phyloP scores from a whole-genome alignment of 129 eudicot genomes.

The Helichrysum umbraculigerum region DNA sequence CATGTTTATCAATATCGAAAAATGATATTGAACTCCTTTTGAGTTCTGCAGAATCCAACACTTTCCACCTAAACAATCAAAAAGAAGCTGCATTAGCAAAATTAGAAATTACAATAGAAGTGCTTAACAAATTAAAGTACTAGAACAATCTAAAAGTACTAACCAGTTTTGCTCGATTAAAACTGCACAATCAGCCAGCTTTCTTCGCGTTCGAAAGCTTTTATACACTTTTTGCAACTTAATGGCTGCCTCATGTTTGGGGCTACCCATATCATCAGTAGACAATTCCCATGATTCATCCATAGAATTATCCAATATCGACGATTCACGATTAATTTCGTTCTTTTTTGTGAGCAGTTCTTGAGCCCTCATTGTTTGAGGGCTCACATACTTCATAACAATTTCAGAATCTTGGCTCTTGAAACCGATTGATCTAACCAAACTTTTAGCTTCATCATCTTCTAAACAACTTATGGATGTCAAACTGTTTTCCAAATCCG shows the following conservation, averaged over 20 bases:
- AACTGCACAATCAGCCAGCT: constrained; percentile 97
- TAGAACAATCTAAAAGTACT: constrained; percentile 4
- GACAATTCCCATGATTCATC: background rate
- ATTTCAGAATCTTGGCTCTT: constrained; percentile 38
- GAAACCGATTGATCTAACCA: constrained; percentile 47
- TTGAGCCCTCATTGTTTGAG: constrained; percentile 40
- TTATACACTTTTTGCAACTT: constrained; percentile 96
- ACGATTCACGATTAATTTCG: background rate
- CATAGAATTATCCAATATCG: background rate
- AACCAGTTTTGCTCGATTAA: constrained; percentile 89
- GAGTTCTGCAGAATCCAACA: constrained; percentile 83
- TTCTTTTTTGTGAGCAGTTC: constrained; percentile 37
- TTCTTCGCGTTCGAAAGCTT: constrained; percentile 93
- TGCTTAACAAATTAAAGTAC: constrained; percentile 5
- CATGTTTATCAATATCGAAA: constrained; percentile 78
- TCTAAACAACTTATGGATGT: constrained; percentile 25
- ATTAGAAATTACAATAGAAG: background rate
- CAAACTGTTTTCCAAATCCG: constrained; percentile 55
- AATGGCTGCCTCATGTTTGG: constrained; percentile 29
- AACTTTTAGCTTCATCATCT: constrained; percentile 42
- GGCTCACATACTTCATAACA: constrained; percentile 34
- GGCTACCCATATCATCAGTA: background rate
- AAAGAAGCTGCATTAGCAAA: constrained; percentile 8
- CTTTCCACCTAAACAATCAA: constrained; percentile 64
- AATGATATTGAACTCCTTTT: constrained; percentile 81